Conservation (phyloP, 345 rosid species). For the Euphorbia lathyris region DNA sequence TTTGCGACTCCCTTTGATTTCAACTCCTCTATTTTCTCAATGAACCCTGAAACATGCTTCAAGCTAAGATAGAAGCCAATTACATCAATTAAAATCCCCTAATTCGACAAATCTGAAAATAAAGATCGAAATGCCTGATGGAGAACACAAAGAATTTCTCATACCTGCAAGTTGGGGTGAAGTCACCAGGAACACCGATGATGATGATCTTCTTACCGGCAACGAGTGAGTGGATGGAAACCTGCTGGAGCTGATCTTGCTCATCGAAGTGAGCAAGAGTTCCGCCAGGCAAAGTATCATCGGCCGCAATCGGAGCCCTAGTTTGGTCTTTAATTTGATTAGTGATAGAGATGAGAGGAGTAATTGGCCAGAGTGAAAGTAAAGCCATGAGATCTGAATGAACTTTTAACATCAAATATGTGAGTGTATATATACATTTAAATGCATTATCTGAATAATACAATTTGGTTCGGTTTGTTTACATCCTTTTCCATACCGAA, state of each 20-base stretch:
- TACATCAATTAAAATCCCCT: background rate
- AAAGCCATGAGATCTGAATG: too few relatives aligned
- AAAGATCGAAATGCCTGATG: background rate
- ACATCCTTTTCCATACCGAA: too few relatives aligned
- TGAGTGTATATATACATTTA: too few relatives aligned
- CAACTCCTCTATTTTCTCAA: slow-evolving; percentile 80
- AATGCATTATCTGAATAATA: too few relatives aligned
- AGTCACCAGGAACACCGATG: slow-evolving; percentile 98
- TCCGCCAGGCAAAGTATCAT: slow-evolving; percentile 73
- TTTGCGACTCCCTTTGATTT: slow-evolving; percentile 82
- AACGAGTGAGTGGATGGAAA: slow-evolving; percentile 75
- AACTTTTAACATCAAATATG: too few relatives aligned
- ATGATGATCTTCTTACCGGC: slow-evolving; percentile 79
- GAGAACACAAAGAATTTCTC: background rate
- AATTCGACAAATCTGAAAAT: background rate
- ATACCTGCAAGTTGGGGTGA: slow-evolving; percentile 99
- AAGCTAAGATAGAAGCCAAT: slow-evolving; percentile 38
- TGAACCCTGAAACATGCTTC: slow-evolving; percentile 93
- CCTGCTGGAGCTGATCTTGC: slow-evolving; percentile 71
- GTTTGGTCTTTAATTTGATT: background rate
- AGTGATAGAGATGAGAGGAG: background rate
- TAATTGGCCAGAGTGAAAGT: too few relatives aligned
- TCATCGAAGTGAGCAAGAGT: slow-evolving; percentile 81
- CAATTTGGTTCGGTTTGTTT: too few relatives aligned
- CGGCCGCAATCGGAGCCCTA: slow-evolving; percentile 88